A percentile compares a stretch with the other conserved stretches of the same genome.
Conservation (phyloP, 768 basidiomycete genomes). For the Phaeotremella fagi region DNA sequence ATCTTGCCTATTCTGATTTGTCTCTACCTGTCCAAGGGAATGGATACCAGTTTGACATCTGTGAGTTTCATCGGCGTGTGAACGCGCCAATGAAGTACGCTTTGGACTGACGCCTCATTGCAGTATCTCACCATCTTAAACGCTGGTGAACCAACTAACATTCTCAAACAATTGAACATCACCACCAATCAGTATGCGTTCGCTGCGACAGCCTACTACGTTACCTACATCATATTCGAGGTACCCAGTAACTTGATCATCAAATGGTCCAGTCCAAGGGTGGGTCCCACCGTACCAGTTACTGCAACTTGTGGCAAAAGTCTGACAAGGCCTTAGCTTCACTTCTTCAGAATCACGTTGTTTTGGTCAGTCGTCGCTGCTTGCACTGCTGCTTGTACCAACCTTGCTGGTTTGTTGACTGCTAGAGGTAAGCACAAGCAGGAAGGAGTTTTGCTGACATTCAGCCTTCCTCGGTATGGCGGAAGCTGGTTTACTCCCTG, state of each 20-base stretch:
- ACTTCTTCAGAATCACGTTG: conserved; percentile 19
- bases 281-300: neutral
- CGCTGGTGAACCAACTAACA: conserved; percentile 17
- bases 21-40: conserved; percentile 23
- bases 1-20: conserved; percentile 19
- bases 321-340: conserved; percentile 12
- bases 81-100: too few relatives aligned
- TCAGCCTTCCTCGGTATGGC: conserved; percentile 19
- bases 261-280: conserved; percentile 32
- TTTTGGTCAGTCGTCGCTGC: conserved; percentile 11
- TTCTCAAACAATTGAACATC: conserved; percentile 28
- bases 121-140: conserved; percentile 29
- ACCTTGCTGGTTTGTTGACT: conserved; percentile 15
- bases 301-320: neutral
- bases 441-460: neutral
- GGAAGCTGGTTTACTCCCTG: conserved; percentile 29
- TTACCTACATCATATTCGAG: conserved; percentile 28
- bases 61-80: neutral
- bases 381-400: conserved; percentile 13
- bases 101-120: neutral
- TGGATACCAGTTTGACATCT: conserved; percentile 19
- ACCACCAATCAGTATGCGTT: conserved; percentile 27
- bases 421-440: conserved; percentile 2
- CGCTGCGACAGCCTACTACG: conserved; percentile 23
- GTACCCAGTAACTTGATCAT: conserved; percentile 30